Evolutionary conservation across 2,329 filamentous ascomycete species (phyloP).

Genomic region (Pseudogymnoascus sp.): DNA sequence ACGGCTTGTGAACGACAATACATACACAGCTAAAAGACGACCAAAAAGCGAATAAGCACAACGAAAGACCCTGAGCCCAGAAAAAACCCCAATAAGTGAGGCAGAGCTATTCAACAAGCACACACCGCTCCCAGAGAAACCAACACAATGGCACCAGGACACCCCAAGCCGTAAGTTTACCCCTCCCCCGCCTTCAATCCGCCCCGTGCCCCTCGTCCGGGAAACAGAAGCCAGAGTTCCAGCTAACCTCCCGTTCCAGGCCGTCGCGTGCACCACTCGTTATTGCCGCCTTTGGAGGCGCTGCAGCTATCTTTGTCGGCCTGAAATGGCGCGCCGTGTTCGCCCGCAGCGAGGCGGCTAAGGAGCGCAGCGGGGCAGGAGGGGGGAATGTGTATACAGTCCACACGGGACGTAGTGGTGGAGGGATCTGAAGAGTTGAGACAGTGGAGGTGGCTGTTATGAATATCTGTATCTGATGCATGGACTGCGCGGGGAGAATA

Average conservation of each 20-base stretch:
- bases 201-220: background rate
- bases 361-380: slow-evolving; percentile 23
- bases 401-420: slow-evolving; percentile 27
- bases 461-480: background rate
- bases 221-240: background rate
- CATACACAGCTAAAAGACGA: background rate
- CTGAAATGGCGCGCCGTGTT: slow-evolving; percentile 30
- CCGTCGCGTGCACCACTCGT: slow-evolving; percentile 25
- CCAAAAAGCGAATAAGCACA: background rate
- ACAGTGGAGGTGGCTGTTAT: background rate
- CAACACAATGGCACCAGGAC: background rate
- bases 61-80: background rate
- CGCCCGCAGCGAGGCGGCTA: slow-evolving; percentile 28
- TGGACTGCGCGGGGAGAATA: background rate
- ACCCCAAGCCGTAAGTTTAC: background rate
- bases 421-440: background rate
- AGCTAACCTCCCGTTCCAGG: slow-evolving; percentile 14
- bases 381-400: slow-evolving; percentile 24
- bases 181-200: background rate
- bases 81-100: background rate
- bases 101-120: slow-evolving; percentile 8
- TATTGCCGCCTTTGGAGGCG: slow-evolving; percentile 24
- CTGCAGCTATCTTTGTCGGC: slow-evolving; percentile 23
- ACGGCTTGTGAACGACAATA: background rate
- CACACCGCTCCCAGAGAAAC: background rate